Conservation (phyloP, 495 filamentous ascomycete genomes). For the Durotheca rogersii region DNA sequence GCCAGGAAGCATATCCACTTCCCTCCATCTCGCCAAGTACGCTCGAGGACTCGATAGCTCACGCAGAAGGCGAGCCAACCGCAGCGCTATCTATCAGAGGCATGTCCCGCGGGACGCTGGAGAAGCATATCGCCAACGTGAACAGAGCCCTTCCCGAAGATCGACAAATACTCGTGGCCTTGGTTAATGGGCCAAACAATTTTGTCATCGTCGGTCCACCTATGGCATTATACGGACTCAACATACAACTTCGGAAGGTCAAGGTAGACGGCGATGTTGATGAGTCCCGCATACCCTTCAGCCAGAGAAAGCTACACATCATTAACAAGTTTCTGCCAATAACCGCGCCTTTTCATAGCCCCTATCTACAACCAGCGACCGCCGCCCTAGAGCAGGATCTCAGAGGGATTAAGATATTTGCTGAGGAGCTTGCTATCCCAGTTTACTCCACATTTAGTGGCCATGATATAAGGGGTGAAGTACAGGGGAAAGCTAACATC, state of each 20-base stretch:
- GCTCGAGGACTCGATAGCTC: conserved; percentile 78
- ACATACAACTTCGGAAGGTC: conserved; percentile 77
- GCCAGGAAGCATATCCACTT: conserved; percentile 83
- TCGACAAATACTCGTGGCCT: conserved; percentile 76
- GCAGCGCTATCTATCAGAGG: conserved; percentile 87
- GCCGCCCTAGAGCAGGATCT: conserved; percentile 60
- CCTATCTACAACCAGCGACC: conserved; percentile 66
- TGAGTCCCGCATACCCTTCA: conserved; percentile 83
- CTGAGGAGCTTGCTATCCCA: conserved; percentile 63
- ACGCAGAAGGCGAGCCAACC: conserved; percentile 79
- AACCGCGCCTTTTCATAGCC: conserved; percentile 86
- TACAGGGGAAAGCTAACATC: conserved; percentile 49
- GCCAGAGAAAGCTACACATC: conserved; percentile 82
- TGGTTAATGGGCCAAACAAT: conserved; percentile 84
- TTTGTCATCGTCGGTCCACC: conserved; percentile 88
- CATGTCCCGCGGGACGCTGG: conserved; percentile 65
- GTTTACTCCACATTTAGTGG: conserved; percentile 77
- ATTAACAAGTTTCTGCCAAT: conserved; percentile 86
- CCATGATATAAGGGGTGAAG: conserved; percentile 59
- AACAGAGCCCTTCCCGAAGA: conserved; percentile 80
- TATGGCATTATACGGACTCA: conserved; percentile 83
- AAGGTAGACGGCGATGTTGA: conserved; percentile 82
- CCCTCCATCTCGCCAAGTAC: conserved; percentile 79
- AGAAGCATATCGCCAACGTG: conserved; percentile 79
- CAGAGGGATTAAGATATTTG: conserved; percentile 65